Percentiles rank a stretch among this genome's conserved stretches.
These are phyloP conservation scores for Domatiomyces globalis DNA, from an alignment of 2,329 filamentous ascomycete species.

Conservation along the genomic window DNA sequence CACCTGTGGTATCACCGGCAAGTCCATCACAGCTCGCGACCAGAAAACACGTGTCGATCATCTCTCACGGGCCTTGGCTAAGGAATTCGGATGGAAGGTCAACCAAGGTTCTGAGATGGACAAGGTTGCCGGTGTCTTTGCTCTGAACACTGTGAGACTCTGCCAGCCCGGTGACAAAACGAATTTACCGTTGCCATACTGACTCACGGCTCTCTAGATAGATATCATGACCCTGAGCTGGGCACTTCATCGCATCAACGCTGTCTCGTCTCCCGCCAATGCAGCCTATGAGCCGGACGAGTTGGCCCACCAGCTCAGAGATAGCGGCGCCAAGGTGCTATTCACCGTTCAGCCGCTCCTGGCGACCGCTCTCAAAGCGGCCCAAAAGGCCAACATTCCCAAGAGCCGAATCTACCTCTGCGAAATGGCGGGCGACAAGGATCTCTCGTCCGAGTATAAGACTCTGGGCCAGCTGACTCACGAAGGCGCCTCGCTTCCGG, in stretches of 20 bases:
- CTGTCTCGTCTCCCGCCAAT: conserved; percentile 60
- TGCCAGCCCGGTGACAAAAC: conserved; percentile 16
- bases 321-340: conserved; percentile 53
- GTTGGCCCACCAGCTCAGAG: conserved; percentile 56
- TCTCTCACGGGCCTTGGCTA: conserved; percentile 53
- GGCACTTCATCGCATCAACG: conserved; percentile 61
- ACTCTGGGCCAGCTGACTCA: conserved; percentile 53
- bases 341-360: conserved; percentile 60
- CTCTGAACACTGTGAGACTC: conserved; percentile 57
- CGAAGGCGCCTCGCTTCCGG: conserved; percentile 37
- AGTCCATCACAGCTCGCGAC: conserved; percentile 48
- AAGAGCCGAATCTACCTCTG: conserved; percentile 54
- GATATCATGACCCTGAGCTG: conserved; percentile 61
- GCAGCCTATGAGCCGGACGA: conserved; percentile 58
- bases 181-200: not conserved
- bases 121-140: conserved; percentile 62
- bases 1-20: conserved; percentile 61
- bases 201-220: conserved; percentile 35
- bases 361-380: conserved; percentile 49
- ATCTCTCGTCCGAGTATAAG: conserved; percentile 33
- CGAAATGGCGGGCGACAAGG: conserved; percentile 40
- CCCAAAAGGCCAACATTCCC: conserved; percentile 48
- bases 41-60: conserved; percentile 51
- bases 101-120: conserved; percentile 66
- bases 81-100: conserved; percentile 56